Evolutionary conservation across 805 yeast genomes (phyloP).

Genomic region (Wickerhamiella slavikovae): DNA sequence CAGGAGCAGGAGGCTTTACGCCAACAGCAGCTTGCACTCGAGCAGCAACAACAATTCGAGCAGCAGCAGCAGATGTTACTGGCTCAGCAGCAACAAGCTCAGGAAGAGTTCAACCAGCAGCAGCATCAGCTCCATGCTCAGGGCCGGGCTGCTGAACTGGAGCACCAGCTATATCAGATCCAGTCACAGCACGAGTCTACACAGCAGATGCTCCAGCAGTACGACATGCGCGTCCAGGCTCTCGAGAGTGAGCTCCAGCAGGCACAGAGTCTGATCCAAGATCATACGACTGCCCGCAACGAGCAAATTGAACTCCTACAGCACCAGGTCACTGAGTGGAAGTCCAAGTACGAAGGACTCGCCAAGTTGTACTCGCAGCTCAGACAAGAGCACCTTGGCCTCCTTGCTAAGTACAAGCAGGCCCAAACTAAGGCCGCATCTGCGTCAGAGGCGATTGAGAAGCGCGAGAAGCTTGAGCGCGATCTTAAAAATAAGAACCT

Average conservation of each 20-base stretch:
- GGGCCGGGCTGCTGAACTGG: conserved; percentile 60
- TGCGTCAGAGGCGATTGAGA: conserved; percentile 78
- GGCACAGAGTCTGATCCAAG: conserved; percentile 28
- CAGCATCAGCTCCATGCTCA: conserved; percentile 58
- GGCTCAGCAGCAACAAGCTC: conserved; percentile 47
- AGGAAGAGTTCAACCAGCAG: conserved; percentile 44
- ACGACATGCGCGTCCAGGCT: conserved; percentile 65
- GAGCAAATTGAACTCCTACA: conserved; percentile 47
- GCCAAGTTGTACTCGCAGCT: conserved; percentile 80
- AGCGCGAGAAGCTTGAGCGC: conserved; percentile 60
- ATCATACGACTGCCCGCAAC: conserved; percentile 56
- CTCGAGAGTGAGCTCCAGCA: conserved; percentile 52
- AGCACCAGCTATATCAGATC: conserved; percentile 55
- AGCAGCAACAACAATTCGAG: conserved; percentile 51
- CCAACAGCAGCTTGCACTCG: conserved; percentile 46
- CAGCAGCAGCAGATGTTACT: conserved; percentile 55
- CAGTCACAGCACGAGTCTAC: conserved; percentile 73
- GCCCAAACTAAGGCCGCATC: conserved; percentile 69
- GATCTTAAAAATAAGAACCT: conserved; percentile 71
- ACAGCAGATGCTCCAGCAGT: conserved; percentile 65
- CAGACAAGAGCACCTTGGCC: conserved; percentile 73
- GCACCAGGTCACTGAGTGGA: conserved; percentile 63
- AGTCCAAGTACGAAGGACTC: conserved; percentile 67
- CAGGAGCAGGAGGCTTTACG: conserved; percentile 42
- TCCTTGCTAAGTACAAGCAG: conserved; percentile 58